Evolutionary conservation across 306 rosid species (phyloP).

Genomic region (Macrotyloma uniflorum): DNA sequence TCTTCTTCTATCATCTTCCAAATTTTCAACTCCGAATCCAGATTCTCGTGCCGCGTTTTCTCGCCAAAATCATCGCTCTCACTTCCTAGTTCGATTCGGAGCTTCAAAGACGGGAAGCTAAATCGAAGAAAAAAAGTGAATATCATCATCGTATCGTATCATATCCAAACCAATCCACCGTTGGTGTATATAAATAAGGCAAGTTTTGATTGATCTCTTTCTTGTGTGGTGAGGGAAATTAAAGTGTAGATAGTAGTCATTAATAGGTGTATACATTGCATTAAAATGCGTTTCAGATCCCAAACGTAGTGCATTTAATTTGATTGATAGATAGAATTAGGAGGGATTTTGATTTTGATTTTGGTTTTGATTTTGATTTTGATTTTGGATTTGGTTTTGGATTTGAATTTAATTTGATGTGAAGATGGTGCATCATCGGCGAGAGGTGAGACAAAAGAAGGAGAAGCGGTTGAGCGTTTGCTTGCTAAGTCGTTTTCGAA

Average conservation of each 20-base stretch:
- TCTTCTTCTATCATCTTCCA: conserved; percentile 30
- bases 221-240: not conserved
- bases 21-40: conserved; percentile 18
- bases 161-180: not conserved
- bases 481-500: conserved; percentile 79
- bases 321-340: not conserved
- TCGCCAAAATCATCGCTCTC: not conserved
- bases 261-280: conserved; percentile 18
- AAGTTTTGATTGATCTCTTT: not conserved
- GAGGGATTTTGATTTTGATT: not conserved
- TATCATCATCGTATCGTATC: not conserved
- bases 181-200: not conserved
- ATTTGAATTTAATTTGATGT: too few relatives aligned
- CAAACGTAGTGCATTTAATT: conserved; percentile 3
- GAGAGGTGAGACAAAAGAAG: not conserved
- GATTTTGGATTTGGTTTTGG: too few relatives aligned
- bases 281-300: conserved; percentile 32
- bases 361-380: not conserved
- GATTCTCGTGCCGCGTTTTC: conserved; percentile 26
- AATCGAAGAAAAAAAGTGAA: not conserved
- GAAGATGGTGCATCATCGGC: not conserved
- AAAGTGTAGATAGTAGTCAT: not conserved
- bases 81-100: not conserved
- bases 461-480: conserved; percentile 47
- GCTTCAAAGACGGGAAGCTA: conserved; percentile 25